Evolutionary conservation across 495 filamentous ascomycete genomes (phyloP).

Genomic region (Penicillium antarcticum): DNA sequence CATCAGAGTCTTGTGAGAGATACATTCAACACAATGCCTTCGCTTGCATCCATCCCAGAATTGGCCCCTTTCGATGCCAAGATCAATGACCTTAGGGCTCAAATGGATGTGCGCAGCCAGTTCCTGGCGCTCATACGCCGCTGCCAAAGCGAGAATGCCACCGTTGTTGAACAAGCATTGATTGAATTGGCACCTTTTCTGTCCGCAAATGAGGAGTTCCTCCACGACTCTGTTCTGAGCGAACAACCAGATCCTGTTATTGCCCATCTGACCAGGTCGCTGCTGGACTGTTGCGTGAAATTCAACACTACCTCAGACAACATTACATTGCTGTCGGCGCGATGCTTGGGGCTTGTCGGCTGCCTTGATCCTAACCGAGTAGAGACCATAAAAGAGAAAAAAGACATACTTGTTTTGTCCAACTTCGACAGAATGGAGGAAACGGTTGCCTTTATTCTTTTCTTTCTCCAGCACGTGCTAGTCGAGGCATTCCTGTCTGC

Average conservation of each 20-base stretch:
- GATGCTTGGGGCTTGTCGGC: constrained; percentile 81
- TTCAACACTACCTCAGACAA: constrained; percentile 64
- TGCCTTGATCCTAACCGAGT: constrained; percentile 89
- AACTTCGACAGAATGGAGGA: constrained; percentile 82
- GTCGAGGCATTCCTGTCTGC: constrained; percentile 88
- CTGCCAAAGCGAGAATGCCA: constrained; percentile 75
- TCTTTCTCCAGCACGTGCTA: constrained; percentile 79
- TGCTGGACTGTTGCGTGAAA: constrained; percentile 80
- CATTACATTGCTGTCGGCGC: constrained; percentile 69
- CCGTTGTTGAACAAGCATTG: constrained; percentile 77
- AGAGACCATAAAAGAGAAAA: constrained; percentile 72
- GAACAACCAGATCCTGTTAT: constrained; percentile 82
- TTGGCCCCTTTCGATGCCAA: constrained; percentile 61
- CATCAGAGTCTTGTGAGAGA: constrained; percentile 57
- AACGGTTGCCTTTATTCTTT: constrained; percentile 80
- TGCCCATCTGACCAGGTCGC: constrained; percentile 61
- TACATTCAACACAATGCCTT: constrained; percentile 70
- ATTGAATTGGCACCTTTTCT: constrained; percentile 73
- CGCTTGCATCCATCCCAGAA: constrained; percentile 66
- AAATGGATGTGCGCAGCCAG: constrained; percentile 56
- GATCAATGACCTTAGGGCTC: constrained; percentile 59
- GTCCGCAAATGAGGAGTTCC: constrained; percentile 66
- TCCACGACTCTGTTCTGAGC: constrained; percentile 78
- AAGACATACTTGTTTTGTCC: constrained; percentile 74
- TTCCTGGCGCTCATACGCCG: constrained; percentile 69